Evolutionary conservation across 192 early-diverging fungal species (phyloP), one percentile per base, ranked within the genome.

Genomic region (Gonapodya sp.): DNA sequence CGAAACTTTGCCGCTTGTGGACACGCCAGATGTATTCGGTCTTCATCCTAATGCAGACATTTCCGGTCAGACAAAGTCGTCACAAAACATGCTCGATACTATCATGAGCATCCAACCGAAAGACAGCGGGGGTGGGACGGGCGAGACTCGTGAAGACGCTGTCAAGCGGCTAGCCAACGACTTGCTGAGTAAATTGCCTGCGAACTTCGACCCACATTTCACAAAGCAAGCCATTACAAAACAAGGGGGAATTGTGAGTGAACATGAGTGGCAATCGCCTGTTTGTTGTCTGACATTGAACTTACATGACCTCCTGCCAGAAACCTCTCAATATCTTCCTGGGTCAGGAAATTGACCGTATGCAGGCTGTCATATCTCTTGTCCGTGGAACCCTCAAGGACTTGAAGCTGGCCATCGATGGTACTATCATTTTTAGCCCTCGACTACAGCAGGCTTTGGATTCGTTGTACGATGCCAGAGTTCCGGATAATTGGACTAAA

Each of bases 31-130:
- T 84, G 91, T 89, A 8, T 92, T 92, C 81, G 91, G 91, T 18
- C 85, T 92, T 74, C 91, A 92, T 82, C 88, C 91, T 2, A 92
- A 92, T 79, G 91, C 91, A 2, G 91, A 92, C 83, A 92, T 92
- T 30, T 89, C 90, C 2, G 85, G 80, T 34, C 89, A 90, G 79
- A 91, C 90, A 35, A 92, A 92, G 80, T 86, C 86, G 73, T 91
- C 90, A 0, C 88, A 89, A 80, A 81, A 82, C 32, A 91, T 91
- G 88, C 85, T 92, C 0, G 88, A 88, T 89, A 89, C 75, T n/a
- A 64, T 64, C 8, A 64, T 64, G 75, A 88, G 87, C 18, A 92
- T 92, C 79, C 91, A 92, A 82, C 91, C 91, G 35, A 92, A 92
- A 82, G 91, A 92, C 82, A 87, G 84, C 82, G 85, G 82, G 78